Base-by-base conservation (phyloP, 2,329 filamentous ascomycete species). In the Pseudogymnoascus sp. region DNA sequence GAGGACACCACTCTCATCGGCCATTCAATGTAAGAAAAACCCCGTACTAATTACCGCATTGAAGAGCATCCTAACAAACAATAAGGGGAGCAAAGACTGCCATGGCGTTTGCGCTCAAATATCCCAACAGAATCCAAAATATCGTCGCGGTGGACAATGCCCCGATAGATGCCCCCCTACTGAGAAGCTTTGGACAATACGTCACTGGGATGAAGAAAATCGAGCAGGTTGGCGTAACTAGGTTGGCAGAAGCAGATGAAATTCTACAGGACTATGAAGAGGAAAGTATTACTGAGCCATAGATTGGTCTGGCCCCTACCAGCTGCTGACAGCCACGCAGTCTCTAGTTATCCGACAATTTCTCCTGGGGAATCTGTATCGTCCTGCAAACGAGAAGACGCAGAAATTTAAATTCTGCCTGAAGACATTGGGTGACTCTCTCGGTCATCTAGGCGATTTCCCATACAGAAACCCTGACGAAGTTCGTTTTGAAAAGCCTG, bases 111-210 rank as follows among this genome's bases (percentile, higher is more conserved):
- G 91, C 91, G 3, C 81, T 97, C 35, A 78, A 81, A 43, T 80
- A 84, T 0, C 90, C 90, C 0, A 77, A 83, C 5, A 76, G 85
- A 2, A 80, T 96, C 62, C 78, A 81, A 14, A 84, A 87, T 67
- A 77, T 97, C 59, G 81, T 97, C 28, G 81, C 91, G 1, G 91
- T 97, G 11, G 93, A 97, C 76, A 97, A 97, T 71, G 91, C 92
- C 3, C 93, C 93, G 2, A 81, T 96, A 7, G 91, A 95, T 71
- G 89, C 88, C 12, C 81, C 83, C 0, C 79, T 97, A 3, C 81
- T 83, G 64, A 84, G 81, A 64, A 84, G 88, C 69, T 97, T 97
- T 71, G 83, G 79, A 3, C 84, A 83, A 64, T 97, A 97, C 74
- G 80, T 96, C 20, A 83, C 84, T 60, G 93, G 85, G 62, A 96